Evolutionary conservation across 1,139 yeast species (phyloP), one percentile per base, ranked within the genome.

Genomic region (Kodamaea plutei): DNA sequence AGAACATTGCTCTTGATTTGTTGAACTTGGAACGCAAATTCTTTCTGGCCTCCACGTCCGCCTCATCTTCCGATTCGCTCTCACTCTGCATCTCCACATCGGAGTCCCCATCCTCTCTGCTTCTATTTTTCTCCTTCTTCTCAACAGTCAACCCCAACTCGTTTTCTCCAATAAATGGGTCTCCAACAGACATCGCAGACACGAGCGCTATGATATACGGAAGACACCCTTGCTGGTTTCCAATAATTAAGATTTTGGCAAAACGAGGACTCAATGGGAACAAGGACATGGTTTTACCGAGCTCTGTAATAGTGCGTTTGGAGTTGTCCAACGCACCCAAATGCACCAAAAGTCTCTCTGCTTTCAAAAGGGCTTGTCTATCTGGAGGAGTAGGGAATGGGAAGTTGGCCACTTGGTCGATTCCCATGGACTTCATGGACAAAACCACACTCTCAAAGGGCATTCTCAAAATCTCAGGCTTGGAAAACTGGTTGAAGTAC

Each of bases 341-440:
- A 37, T 76, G 73, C 23, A 75, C 70, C 36, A 93, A 66, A 10
- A 88, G 52, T 37, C 69, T 70, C 41, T 87, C 80, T 0, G 96
- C 95, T 37, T 71, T 75, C 4, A 57, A 54, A 26, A 93, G 62
- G 11, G 83, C 65, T 0, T 36, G 31, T 37, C 81, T 61, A 30
- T 82, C 85, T 0, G 98, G 97, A 1, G 96, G 85, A 0, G 97
- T 89, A 3, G 98, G 98, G 61, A 91, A 93, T 26, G 98, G 98
- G 65, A 93, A 93, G 48, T 91, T 91, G 16, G 78, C 64, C 28
- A 93, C 82, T 31, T 84, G 84, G 54, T 85, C 93, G 38, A 93
- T 89, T 2, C 96, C 96, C 96, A 93, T 91, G 40, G 91, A 76
- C 57, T 91, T 93, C 98, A 93, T 91, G 29, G 84, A 84, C 43